Evolutionary conservation across 2,329 filamentous ascomycete genomes (phyloP), one percentile per base, ranked within the genome.

Genomic region (Ustulina deusta): DNA sequence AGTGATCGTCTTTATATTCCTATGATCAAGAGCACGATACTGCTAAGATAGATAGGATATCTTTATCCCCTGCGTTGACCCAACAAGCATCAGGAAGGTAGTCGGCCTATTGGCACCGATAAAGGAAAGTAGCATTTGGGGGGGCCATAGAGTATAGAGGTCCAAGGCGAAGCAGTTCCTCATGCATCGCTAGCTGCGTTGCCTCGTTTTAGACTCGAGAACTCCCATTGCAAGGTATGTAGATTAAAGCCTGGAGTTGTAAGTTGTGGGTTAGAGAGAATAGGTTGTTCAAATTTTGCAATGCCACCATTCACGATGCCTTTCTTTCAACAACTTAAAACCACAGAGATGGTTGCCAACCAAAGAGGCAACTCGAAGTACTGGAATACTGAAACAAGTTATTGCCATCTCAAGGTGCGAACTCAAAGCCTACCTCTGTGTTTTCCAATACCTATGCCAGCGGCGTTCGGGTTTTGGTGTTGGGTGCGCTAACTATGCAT

Each of bases 51-150:
- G 60, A 69, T 66, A 69, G 57, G 60, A 57, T 56, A 63, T 65
- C 61, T 60, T 48, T 51, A 56, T 62, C 27, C 36, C n/a, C 46
- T 27, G 42, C 54, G 13, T 22, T 25, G 22, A 36, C 17, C 60
- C 61, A 69, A 44, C 44, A 42, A 61, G 32, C 25, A 66, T 66
- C 64, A 67, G 69, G 69, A 67, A 67, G 69, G 63, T 69, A 66
- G 60, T 61, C 67, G 69, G 67, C 54, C 51, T 38, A 65, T 56
- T 52, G 32, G 20, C 58, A 67, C 69, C 69, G 38, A 69, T 71
- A 69, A 65, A 65, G 67, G 69, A 69, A 71, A 68, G 69, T 71
- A 64, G 51, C 61, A 71, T 71, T 65, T 61, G 51, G 49, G 36
- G 29, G 60, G 29, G 57, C 38, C 52, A 55, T 62, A 27, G 27